Evolutionary conservation across 768 basidiomycete species (phyloP), one percentile per base, ranked within the genome.

Genomic region (Lactarius sanguifluus): DNA sequence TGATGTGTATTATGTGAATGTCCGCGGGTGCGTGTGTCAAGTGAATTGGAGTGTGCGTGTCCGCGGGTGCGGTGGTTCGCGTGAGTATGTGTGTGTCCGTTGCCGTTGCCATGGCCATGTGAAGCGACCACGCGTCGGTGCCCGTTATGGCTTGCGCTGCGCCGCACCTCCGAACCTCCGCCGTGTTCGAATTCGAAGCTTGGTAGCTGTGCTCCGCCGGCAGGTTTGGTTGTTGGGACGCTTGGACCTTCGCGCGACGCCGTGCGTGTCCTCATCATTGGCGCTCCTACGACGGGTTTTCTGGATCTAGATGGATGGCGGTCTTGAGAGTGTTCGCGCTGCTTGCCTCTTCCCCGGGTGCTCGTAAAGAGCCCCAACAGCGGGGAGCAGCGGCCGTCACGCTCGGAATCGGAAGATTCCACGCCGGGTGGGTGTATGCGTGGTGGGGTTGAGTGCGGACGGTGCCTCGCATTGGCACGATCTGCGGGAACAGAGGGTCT

Each of bases 331-430:
- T 61, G 59, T 18, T 50, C 41, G 23, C 66, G 62, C 36, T 63
- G 70, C 47, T 65, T 66, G 62, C 59, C 28, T 30, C 63, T 64
- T 9, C 72, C 64, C 12, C 72, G 61, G 41, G 66, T 70, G 40
- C 70, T 64, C 20, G 74, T 68, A 32, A 72, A 70, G 20, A 76
- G 64, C 6, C 74, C 73, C 57, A 76, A 72, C 6, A 77, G 62
- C 10, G 77, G 77, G n/a, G 77, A 77, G 65, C 77, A 77, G 45
- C 76, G 69, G 18, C 76, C 77, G 38, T 69, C 71, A 65, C 70
- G 71, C 64, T 74, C 70, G 43, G 63, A 47, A 61, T 68, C 64
- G 56, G 69, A 56, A 34, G 62, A 62, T 60, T 66, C 57, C 34
- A 28, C n/a, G 67, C 64, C 28, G 61, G 47, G 63, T 38, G 36